Evolutionary conservation across 371 early-diverging fungal species (phyloP), one percentile per base, ranked within the genome.

Genomic region (Nosema bombycis): DNA sequence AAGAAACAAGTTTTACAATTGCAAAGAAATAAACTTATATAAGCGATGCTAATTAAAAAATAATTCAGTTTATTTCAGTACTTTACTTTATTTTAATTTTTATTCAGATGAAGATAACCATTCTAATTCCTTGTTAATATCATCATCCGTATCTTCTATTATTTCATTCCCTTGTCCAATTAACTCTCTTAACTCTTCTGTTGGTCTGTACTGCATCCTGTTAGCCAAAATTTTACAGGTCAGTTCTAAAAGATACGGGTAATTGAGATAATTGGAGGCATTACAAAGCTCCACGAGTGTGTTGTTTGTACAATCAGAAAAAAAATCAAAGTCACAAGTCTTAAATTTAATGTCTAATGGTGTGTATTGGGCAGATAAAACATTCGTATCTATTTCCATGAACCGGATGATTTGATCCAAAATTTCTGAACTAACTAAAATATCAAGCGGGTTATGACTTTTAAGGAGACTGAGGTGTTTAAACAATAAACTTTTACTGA

Each of bases 231-330:
- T 38, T 61, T 83, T 83, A 71, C 85, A 85, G 37, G 80, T 81
- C 2, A 85, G 24, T 72, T 85, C 85, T 26, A 85, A 65, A 54
- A 84, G 78, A 30, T 71, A 71, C 12, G 80, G 78, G 67, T 81
- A 83, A 28, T 83, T 66, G 6, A 85, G 70, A 73, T 85, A 85
- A 57, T 79, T 83, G 12, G 80, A 83, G 30, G 78, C 80, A 57
- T 73, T 80, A 60, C 79, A 76, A 38, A 82, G 72, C 2, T 75
- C 69, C 24, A 84, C 58, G 55, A 78, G 73, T 30, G 1, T 70
- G 54, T 72, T 75, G 60, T 72, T 73, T 61, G 65, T 70, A 55
- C 77, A 76, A 18, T 12, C 72, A n/a, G 46, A 69, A 30, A 83
- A 70, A 56, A 80, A 57, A 57, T 75, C 56, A 54, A 72, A 64